A percentile compares a stretch with the other conserved stretches of the same genome.
These are phyloP conservation scores for Lignosus rhinocerotis DNA, from an alignment of 1,284 basidiomycete genomes.

Conservation along the genomic window DNA sequence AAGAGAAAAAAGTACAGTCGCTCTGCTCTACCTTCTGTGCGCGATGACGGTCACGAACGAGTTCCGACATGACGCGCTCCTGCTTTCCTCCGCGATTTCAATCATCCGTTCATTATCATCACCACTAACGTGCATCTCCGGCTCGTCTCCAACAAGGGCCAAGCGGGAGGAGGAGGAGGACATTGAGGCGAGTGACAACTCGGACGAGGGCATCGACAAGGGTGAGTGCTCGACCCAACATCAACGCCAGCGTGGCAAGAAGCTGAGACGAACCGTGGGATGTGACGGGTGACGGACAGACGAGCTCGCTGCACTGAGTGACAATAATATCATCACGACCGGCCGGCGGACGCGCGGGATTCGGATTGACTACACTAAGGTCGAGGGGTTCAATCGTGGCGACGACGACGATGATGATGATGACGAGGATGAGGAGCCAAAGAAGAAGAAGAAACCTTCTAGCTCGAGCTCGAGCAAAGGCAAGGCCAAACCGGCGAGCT, in stretches of 20 bases:
- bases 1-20: constrained; percentile 35
- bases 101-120: neutral
- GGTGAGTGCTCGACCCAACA: constrained; percentile 25
- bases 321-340: constrained; percentile 32
- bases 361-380: constrained; percentile 39
- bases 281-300: constrained; percentile 22
- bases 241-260: neutral
- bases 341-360: constrained; percentile 38
- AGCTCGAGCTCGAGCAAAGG: constrained; percentile 1
- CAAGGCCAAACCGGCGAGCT: constrained; percentile 10
- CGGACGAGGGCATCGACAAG: constrained; percentile 33
- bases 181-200: constrained; percentile 27
- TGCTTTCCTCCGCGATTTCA: neutral
- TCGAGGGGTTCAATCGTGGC: constrained; percentile 26
- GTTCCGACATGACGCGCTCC: constrained; percentile 2
- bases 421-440: constrained; percentile 28
- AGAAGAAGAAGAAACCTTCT: constrained; percentile 10
- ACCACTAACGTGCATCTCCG: neutral
- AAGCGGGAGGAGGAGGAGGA: constrained; percentile 31
- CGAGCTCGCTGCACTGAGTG: constrained; percentile 33
- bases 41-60: constrained; percentile 14
- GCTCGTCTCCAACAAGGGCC: constrained; percentile 22
- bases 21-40: constrained; percentile 7
- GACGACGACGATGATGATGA: constrained; percentile 35
- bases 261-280: neutral